Evolutionary conservation across 345 rosid genomes (phyloP), one percentile per base, ranked within the genome.

Genomic region (Eucalyptus victrix): DNA sequence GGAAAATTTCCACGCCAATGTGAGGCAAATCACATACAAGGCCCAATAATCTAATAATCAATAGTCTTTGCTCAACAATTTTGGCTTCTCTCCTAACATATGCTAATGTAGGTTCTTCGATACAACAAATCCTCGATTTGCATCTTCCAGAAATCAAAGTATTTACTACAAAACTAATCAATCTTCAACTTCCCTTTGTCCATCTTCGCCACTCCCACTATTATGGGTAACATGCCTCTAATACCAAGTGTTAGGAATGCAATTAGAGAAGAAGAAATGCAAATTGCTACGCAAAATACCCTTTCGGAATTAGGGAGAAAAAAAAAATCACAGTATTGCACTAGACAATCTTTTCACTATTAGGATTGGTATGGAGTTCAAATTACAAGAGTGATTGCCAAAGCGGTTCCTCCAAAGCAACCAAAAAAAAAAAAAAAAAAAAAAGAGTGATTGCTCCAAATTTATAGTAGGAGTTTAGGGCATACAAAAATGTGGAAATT

Each of bases 141-240:
- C 24, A 69, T 69, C 26, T 69, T 69, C 16, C 2, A 9, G 2
- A 69, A 69, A 34, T 37, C 80, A 69, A 34, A 69, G 44, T 69
- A 2, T 23, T 69, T 17, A 34, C 7, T 5, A 0, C 12, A 2
- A 0, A 34, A 32, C 42, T 1, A 8, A 32, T 69, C 80, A n/a
- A 69, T 69, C 42, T 34, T 69, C 42, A 32, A 24, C 42, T 67
- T 67, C 42, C 21, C 23, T 32, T 32, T 10, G 23, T 69, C 80
- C 80, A 8, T 69, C 42, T 69, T 69, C 2, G 2, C 3, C 24
- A 19, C 26, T 9, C 44, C 80, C 80, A 69, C 80, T 34, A 69
- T 69, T 34, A 8, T 69, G 24, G 44, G 44, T 5, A 69, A 69
- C 26, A 10, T 34, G 80, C 24, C 80, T 34, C 23, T 69, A 10